phyloP scores from a whole-genome alignment of 768 basidiomycete species.

The Ramaria sp. region DNA sequence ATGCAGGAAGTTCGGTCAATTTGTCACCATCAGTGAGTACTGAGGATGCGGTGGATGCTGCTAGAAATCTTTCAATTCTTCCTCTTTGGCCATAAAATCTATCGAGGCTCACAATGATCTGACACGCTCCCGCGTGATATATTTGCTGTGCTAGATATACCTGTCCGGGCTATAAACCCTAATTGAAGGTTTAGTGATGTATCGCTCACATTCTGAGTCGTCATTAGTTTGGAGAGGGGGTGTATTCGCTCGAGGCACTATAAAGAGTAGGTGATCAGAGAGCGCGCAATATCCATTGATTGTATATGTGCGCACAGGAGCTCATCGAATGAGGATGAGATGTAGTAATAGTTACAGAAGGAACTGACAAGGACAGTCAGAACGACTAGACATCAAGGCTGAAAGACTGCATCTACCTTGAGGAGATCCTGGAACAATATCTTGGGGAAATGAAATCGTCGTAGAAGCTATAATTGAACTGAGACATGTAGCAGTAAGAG shows the following conservation, averaged over 20 bases:
- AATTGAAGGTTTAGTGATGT: background rate
- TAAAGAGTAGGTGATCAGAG: background rate
- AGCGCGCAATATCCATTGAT: background rate
- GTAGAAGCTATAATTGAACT: background rate
- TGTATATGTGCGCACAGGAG: background rate
- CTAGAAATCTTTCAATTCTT: background rate
- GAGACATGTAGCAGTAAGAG: background rate
- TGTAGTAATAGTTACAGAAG: background rate
- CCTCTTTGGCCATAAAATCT: background rate
- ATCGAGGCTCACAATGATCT: background rate
- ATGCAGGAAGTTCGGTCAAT: constrained; percentile 5
- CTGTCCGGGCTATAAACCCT: background rate
- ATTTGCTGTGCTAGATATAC: background rate
- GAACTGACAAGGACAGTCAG: background rate
- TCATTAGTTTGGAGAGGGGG: background rate
- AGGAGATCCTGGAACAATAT: background rate
- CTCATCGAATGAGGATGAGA: background rate
- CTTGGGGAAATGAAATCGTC: constrained; percentile 2
- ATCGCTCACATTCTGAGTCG: background rate
- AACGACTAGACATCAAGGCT: background rate
- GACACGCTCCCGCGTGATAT: background rate
- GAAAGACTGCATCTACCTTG: background rate
- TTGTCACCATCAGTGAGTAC: constrained; percentile 1
- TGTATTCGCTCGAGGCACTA: background rate
- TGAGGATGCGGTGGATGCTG: constrained; percentile 4